These are phyloP conservation scores for Fragaria nilgerrensis DNA, from an alignment of 306 rosid species.

Conservation along the genomic window DNA sequence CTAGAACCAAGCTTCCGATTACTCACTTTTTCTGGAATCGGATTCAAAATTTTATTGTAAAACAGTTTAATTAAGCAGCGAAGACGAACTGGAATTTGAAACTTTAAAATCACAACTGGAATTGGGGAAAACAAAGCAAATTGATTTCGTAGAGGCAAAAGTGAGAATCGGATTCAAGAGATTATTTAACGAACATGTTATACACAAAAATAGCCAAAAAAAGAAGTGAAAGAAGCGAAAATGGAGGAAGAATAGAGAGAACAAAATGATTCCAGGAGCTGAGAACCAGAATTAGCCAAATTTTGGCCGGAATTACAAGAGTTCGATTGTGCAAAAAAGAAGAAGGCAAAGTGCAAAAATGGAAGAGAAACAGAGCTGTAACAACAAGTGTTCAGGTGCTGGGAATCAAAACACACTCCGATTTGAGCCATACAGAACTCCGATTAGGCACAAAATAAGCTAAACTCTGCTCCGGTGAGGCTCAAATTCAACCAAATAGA, in stretches of 20 bases:
- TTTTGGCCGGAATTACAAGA: neutral
- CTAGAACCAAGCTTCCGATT: neutral
- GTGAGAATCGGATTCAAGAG: neutral
- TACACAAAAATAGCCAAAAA: neutral
- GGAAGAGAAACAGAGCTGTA: neutral
- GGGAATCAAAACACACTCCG: neutral
- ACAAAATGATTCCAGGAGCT: neutral
- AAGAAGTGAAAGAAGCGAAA: neutral
- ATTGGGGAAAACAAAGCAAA: neutral
- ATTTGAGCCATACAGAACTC: neutral
- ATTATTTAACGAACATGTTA: neutral
- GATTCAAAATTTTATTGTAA: neutral
- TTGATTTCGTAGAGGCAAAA: neutral
- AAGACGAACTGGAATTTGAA: neutral
- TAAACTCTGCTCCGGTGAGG: neutral
- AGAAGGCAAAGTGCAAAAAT: neutral
- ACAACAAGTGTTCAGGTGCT: neutral
- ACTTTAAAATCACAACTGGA: neutral
- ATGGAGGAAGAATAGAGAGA: neutral
- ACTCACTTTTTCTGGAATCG: neutral
- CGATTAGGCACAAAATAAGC: neutral
- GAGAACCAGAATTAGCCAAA: slow-evolving; percentile 1
- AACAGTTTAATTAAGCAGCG: neutral
- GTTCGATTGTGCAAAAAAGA: neutral
- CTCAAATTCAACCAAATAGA: neutral